phyloP scores from a whole-genome alignment of 192 early-diverging fungal species.

The Funneliformis mosseae region DNA sequence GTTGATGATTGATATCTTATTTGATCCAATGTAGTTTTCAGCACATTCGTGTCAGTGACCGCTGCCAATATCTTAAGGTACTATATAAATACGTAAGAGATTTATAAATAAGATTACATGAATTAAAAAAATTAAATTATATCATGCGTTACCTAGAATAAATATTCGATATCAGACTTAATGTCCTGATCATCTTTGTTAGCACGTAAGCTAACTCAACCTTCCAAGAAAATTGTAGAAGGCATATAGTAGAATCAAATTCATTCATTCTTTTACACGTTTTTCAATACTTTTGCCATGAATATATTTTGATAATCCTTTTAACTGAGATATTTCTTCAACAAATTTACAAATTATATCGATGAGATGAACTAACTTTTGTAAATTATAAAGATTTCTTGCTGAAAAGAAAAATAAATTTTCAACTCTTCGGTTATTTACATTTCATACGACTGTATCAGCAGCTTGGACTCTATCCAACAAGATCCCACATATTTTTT shows the following conservation, averaged over 20 bases:
- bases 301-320: background rate
- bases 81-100: too few relatives aligned
- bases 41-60: too few relatives aligned
- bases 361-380: background rate
- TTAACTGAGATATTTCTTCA: background rate
- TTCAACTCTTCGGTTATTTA: background rate
- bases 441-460: background rate
- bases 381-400: background rate
- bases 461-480: background rate
- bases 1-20: too few relatives aligned
- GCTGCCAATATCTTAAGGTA: too few relatives aligned
- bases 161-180: too few relatives aligned
- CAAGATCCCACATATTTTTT: background rate
- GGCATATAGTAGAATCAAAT: conserved; percentile 32
- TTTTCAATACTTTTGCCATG: background rate
- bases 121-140: too few relatives aligned
- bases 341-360: background rate
- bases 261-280: conserved; percentile 18
- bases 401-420: background rate
- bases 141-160: too few relatives aligned
- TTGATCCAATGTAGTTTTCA: too few relatives aligned
- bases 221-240: background rate
- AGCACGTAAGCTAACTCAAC: too few relatives aligned
- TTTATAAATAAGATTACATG: too few relatives aligned
- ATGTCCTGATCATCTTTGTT: too few relatives aligned